phyloP scores from a whole-genome alignment of 495 filamentous ascomycete species.

The Xylaria palmicola region DNA sequence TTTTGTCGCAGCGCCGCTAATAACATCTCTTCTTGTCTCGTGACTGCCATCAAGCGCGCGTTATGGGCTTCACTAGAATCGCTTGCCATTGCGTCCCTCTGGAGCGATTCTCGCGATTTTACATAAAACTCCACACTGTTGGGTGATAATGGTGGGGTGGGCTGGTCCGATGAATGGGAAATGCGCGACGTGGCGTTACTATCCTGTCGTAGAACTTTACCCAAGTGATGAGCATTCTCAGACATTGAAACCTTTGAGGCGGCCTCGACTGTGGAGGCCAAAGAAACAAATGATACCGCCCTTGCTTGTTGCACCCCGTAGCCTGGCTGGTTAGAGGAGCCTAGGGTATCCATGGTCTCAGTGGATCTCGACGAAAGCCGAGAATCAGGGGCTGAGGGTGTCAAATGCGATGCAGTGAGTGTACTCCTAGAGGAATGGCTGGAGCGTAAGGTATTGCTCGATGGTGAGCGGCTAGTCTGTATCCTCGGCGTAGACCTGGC shows the following conservation, averaged over 20 bases:
- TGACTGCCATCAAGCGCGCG: slow-evolving; percentile 80
- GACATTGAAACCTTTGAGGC: slow-evolving; percentile 18
- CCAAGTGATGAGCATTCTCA: slow-evolving; percentile 12
- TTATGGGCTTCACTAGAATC: slow-evolving; percentile 34
- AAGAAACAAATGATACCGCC: slow-evolving; percentile 19
- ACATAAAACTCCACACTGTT: slow-evolving; percentile 45
- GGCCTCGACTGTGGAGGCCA: slow-evolving; percentile 23
- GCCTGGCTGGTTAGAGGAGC: slow-evolving; percentile 16
- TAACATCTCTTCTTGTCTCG: slow-evolving; percentile 78
- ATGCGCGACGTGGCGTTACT: slow-evolving; percentile 25
- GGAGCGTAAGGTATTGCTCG: slow-evolving; percentile 19
- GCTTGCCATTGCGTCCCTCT: slow-evolving; percentile 18
- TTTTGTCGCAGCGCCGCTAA: slow-evolving; percentile 79
- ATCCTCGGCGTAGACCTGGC: slow-evolving; percentile 22
- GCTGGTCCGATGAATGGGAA: slow-evolving; percentile 36
- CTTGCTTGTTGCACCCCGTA: slow-evolving; percentile 28
- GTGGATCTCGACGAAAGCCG: slow-evolving; percentile 23
- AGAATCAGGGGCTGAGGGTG: slow-evolving; percentile 17
- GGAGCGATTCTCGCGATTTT: slow-evolving; percentile 28
- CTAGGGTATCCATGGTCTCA: slow-evolving; percentile 17
- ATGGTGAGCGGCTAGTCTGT: slow-evolving; percentile 21
- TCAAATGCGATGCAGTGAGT: slow-evolving; percentile 17
- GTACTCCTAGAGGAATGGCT: slow-evolving; percentile 28
- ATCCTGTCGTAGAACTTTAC: slow-evolving; percentile 15
- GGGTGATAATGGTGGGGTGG: slow-evolving; percentile 49